phyloP scores from a whole-genome alignment of 495 filamentous ascomycete species.

The Pseudevernia furfuracea region DNA sequence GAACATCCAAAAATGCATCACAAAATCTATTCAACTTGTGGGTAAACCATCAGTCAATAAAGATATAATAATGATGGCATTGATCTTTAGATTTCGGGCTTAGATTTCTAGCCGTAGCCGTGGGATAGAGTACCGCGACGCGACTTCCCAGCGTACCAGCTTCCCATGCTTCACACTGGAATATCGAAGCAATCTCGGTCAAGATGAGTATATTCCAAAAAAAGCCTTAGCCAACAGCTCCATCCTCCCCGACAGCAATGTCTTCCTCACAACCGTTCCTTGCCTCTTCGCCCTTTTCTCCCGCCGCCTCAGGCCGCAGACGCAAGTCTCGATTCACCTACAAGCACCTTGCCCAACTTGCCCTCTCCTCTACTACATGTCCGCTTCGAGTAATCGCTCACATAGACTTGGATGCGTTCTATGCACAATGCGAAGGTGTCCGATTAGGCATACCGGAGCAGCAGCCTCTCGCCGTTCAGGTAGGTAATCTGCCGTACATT shows the following conservation, averaged over 20 bases:
- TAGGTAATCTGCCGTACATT: constrained; percentile 26
- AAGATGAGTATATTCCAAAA: not conserved
- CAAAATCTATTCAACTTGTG: not conserved
- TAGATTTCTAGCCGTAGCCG: constrained; percentile 15
- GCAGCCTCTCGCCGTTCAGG: constrained; percentile 83
- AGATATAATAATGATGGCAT: constrained; percentile 11
- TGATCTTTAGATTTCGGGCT: not conserved
- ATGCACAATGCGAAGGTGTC: constrained; percentile 93
- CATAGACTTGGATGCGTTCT: constrained; percentile 95
- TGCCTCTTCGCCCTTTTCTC: constrained; percentile 35
- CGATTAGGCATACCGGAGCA: constrained; percentile 66
- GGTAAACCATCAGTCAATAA: not conserved
- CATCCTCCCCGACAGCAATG: constrained; percentile 24
- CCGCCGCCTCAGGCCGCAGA: constrained; percentile 22
- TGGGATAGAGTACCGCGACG: constrained; percentile 1
- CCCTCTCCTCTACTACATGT: constrained; percentile 58
- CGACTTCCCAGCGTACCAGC: not conserved
- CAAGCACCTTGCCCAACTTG: constrained; percentile 69
- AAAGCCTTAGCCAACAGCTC: not conserved
- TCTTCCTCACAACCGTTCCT: constrained; percentile 38
- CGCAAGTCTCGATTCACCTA: constrained; percentile 73
- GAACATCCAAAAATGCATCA: not conserved
- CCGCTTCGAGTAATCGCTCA: constrained; percentile 85
- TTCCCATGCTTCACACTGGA: not conserved
- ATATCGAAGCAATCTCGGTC: not conserved